Evolutionary conservation across 73 alveolate species (phyloP), one percentile per base, ranked within the genome.

Genomic region (Effrenium voratum): DNA sequence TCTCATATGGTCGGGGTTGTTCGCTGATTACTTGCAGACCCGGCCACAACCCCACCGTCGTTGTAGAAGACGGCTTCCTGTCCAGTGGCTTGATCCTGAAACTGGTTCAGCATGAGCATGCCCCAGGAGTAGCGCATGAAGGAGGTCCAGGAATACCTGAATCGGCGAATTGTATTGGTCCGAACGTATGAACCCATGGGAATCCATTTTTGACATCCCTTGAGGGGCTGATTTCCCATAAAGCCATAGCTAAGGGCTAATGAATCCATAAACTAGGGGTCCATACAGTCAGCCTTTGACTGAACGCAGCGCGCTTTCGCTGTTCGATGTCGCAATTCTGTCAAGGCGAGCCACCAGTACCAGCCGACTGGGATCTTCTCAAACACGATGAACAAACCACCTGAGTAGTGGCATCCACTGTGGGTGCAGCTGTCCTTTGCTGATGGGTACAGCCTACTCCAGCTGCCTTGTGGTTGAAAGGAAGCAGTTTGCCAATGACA

Each of bases 41-140:
- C 2, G 45, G 90, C 28, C 32, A 79, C 90, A 0, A 45, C 45
- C 30, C 70, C 32, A 45, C 46, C 76, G 36, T 82, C 93, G 12
- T 34, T 4, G 80, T 36, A 85, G 81, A 59, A 40, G 63, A 85
- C 80, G 34, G n/a, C 45, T 63, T 34, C 36, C 43, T 85, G 19
- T 57, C 94, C 94, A 40, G 76, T 60, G 81, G 75, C 79, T 63
- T 60, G 76, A 57, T 85, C 94, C 44, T 85, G 34, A 63, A 85
- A 85, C 81, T 85, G 94, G 94, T 85, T 85, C 81, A 85, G 63
- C 94, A 85, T 85, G 34, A 85, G 93, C 93, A 82, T 52, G 28
- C 77, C 93, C 93, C 93, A 82, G 38, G 77, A 43, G 38, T 82
- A 41, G 43, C 94, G 75, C 94, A 85, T 26, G 94, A 85, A 85